Evolutionary conservation across 2,329 filamentous ascomycete genomes (phyloP), one percentile per base, ranked within the genome.

Genomic region (Fusarium sublunatum): DNA sequence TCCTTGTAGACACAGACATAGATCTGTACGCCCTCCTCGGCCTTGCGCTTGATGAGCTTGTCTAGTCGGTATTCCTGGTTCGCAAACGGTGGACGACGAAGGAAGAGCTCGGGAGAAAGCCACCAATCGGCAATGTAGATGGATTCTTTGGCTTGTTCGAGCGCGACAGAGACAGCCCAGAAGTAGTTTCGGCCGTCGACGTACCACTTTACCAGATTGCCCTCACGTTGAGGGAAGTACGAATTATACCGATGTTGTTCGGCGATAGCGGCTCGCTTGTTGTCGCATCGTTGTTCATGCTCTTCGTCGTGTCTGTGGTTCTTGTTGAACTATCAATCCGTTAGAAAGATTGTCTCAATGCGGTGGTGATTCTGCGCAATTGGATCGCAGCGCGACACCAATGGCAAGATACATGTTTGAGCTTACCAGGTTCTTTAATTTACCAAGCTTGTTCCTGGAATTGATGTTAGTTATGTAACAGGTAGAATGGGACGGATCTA

Each of bases 41-140:
- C 95, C 35, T 89, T 90, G 26, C 92, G 86, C 80, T 97, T 98
- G 55, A 99, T 79, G 11, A 96, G 80, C 61, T 91, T 87, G 75
- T 99, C 95, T 15, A 99, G 78, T 10, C 94, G 86, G 86, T 89
- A 97, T 77, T 97, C 86, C 74, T 96, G 91, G 65, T 93, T 90
- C 72, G 84, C 84, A 66, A 90, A 89, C 0, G 95, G 91, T 2
- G 95, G 93, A 19, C 95, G 85, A 34, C 95, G 88, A 61, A 99
- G 77, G 77, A 94, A 96, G 61, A 95, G 78, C 76, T 95, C 91
- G 0, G 92, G 95, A 4, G 91, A 96, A 12, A 98, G 81, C 95
- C 95, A 98, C 95, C 94, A 99, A 73, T 98, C 95, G 58, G 84
- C 90, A 66, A 99, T 96, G 76, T 98, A 99, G 69, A 99, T 97